A percentile compares a stretch with the other conserved stretches of the same genome.
Conservation (phyloP, 1,139 yeast genomes). For the Kurtzmaniella quercitrusa region DNA sequence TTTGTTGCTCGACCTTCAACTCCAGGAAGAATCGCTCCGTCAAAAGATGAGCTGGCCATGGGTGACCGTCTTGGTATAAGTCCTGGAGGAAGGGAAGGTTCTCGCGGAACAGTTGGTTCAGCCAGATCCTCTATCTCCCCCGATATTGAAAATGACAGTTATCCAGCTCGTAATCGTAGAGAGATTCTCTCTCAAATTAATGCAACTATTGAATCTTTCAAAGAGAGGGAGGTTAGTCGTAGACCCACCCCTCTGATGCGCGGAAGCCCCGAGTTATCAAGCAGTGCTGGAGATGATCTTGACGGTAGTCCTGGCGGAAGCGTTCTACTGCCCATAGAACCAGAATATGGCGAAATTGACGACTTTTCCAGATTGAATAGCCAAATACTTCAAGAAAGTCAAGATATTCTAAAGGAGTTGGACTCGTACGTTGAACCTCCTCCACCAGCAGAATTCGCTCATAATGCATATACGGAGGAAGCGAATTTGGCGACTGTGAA, state of each 20-base stretch:
- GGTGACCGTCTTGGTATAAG: neutral
- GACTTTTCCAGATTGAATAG: neutral
- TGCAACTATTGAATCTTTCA: conserved; percentile 13
- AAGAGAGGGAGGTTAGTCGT: conserved; percentile 9
- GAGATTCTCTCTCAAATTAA: conserved; percentile 18
- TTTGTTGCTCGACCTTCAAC: neutral
- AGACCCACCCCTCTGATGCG: neutral
- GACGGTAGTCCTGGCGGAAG: neutral
- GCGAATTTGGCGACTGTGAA: too few species aligned
- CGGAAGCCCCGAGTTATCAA: neutral
- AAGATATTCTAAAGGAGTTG: conserved; percentile 17
- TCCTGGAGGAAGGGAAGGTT: neutral
- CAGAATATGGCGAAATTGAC: neutral
- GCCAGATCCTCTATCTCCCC: neutral
- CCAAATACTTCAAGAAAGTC: conserved; percentile 1
- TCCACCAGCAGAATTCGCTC: neutral
- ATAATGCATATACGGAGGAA: neutral
- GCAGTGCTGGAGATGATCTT: conserved; percentile 3
- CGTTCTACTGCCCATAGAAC: neutral
- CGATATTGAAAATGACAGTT: neutral
- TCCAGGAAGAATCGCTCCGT: too few species aligned
- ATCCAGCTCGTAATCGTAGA: conserved; percentile 8
- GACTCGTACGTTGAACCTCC: conserved; percentile 13
- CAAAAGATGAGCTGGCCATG: too few species aligned
- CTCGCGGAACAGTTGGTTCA: neutral